These are phyloP conservation scores for Citrullus mucosospermus DNA, from an alignment of 306 rosid genomes.

Conservation along the genomic window DNA sequence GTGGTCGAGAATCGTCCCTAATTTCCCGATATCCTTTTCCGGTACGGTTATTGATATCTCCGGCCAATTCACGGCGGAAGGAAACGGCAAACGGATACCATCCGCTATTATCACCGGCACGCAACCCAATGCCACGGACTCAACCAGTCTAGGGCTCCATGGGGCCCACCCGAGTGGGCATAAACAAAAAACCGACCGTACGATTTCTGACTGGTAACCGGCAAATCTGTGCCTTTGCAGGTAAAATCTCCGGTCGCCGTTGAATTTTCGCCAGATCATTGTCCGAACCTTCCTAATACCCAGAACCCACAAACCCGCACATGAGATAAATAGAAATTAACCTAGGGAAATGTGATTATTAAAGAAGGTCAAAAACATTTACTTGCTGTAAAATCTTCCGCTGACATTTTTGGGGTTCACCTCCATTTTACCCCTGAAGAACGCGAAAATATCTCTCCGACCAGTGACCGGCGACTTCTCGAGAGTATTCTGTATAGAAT, in stretches of 20 bases:
- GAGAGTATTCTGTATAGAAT: constrained; percentile 21
- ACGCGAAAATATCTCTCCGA: constrained; percentile 68
- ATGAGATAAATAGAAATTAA: not conserved
- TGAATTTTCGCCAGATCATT: constrained; percentile 56
- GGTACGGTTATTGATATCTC: constrained; percentile 70
- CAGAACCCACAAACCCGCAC: not conserved
- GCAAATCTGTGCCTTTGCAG: constrained; percentile 52
- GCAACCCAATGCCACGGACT: constrained; percentile 72
- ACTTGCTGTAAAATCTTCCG: constrained; percentile 96
- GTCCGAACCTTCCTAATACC: constrained; percentile 60
- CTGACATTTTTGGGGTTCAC: constrained; percentile 86
- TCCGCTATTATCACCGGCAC: constrained; percentile 88
- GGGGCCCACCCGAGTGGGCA: constrained; percentile 99
- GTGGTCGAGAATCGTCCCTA: constrained; percentile 49
- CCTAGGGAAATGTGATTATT: not conserved
- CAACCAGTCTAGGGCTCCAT: constrained; percentile 91
- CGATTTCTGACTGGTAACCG: constrained; percentile 88
- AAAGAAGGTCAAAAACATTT: not conserved
- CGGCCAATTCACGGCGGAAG: constrained; percentile 51
- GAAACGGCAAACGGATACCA: constrained; percentile 61
- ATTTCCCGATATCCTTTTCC: constrained; percentile 56
- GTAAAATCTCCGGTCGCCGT: constrained; percentile 57
- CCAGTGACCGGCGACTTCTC: constrained; percentile 29
- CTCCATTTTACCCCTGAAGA: constrained; percentile 96
- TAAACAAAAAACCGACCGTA: constrained; percentile 63